A percentile compares a stretch with the other conserved stretches of the same genome.
Conservation (phyloP, 2,329 filamentous ascomycete species). For the Bipolaris sorokiniana region DNA sequence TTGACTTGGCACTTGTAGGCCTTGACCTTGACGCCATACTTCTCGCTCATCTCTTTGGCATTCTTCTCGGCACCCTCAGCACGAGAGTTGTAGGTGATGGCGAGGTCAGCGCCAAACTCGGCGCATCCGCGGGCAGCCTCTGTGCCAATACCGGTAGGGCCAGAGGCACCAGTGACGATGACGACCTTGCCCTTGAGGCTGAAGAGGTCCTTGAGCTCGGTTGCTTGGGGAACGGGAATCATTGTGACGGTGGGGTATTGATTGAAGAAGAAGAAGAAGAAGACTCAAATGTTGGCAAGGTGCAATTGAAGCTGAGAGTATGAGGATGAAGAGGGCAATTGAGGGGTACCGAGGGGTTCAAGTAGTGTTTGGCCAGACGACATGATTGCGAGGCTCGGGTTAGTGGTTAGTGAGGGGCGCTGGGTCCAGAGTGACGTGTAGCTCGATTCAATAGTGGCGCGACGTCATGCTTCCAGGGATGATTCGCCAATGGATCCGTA, state of each 20-base stretch:
- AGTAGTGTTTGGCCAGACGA: constrained; percentile 36
- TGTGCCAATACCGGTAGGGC: constrained; percentile 71
- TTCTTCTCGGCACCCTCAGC: constrained; percentile 69
- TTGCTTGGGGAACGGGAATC: constrained; percentile 60
- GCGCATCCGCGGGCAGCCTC: constrained; percentile 69
- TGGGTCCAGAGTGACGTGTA: constrained; percentile 38
- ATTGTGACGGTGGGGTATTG: constrained; percentile 50
- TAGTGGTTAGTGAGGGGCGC: constrained; percentile 39
- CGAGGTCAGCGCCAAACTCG: constrained; percentile 68
- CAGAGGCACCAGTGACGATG: constrained; percentile 61
- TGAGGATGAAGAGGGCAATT: constrained; percentile 13
- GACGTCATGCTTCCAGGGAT: constrained; percentile 27
- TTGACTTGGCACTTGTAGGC: constrained; percentile 70
- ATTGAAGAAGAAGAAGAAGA: background rate
- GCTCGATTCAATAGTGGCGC: constrained; percentile 16
- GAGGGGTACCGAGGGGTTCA: constrained; percentile 40
- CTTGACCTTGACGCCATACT: constrained; percentile 69
- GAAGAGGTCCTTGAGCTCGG: constrained; percentile 63
- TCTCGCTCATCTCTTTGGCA: constrained; percentile 64
- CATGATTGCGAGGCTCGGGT: constrained; percentile 29
- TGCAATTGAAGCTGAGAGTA: constrained; percentile 22
- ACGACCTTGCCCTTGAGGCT: constrained; percentile 61
- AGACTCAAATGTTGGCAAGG: background rate
- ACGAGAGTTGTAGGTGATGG: constrained; percentile 71
- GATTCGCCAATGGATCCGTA: constrained; percentile 29